Base-by-base conservation (phyloP, 1,284 basidiomycete species). In the Athelia sp. region DNA sequence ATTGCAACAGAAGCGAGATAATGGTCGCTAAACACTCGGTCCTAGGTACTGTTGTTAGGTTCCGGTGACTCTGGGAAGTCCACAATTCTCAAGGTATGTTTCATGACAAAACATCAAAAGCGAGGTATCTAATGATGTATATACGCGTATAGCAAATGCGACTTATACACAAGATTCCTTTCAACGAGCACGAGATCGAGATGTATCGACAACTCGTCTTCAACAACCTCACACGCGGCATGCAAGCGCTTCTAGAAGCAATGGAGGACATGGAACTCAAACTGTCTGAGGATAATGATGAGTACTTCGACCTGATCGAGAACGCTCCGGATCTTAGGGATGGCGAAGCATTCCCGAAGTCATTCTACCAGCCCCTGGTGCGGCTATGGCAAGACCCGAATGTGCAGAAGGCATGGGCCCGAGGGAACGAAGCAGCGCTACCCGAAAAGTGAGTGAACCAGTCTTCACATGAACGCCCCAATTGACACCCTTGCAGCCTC, bases 31-130 rank as follows among this genome's bases (percentile, higher is more conserved):
- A n/a, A n/a, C n/a, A 57, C 21, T 23, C 3, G 17, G 18, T 23
- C 32, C 18, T 55, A 88, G 86, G 86, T 90, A n/a, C 74, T 97
- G 48, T 75, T 98, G 21, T 77, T 97, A 24, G 94, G 94, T 32
- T 94, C 94, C 40, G 94, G 94, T 32, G 94, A 96, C 63, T 91
- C 87, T 26, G 94, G 94, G 42, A 98, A 98, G 69, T 93, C 90
- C 11, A 97, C 94, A 3, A 78, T 94, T 57, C 78, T 94, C 63
- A 93, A 93, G 74, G 87, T 87, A 50, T 36, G 71, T 57, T n/a
- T 22, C 43, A 10, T 23, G 24, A 13, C 26, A 29, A 4, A 4
- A 29, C 13, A 29, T 13, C 26, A 29, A 6, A 29, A n/a, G n/a
- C 13, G 26, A 46, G n/a, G 26, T 11, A 1, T n/a, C 18, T 17